phyloP scores from a whole-genome alignment of 192 early-diverging fungal species.

The Coemansia sp. region DNA sequence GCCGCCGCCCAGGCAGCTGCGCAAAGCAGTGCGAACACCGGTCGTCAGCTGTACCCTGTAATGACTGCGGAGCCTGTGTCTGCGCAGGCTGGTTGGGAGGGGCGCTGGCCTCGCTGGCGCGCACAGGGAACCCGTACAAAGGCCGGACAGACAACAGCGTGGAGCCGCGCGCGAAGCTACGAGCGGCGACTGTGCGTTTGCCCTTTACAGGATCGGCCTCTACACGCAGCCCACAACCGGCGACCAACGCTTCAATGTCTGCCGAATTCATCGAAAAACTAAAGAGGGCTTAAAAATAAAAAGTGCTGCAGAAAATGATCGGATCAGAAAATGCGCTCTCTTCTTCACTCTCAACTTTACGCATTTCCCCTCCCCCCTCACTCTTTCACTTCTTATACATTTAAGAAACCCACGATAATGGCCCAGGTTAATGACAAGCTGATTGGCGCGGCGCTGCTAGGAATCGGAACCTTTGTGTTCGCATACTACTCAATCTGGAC shows the following conservation, averaged over 20 bases:
- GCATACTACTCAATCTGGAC: slow-evolving; percentile 91
- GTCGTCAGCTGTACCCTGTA: background rate
- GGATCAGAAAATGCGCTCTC: too few species aligned
- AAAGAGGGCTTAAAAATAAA: background rate
- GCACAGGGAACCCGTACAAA: slow-evolving; percentile 18
- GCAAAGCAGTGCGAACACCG: slow-evolving; percentile 35
- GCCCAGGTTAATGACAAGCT: slow-evolving; percentile 66
- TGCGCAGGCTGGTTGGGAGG: too few species aligned
- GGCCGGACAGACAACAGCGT: slow-evolving; percentile 24
- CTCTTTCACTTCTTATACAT: background rate
- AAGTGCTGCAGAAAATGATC: too few species aligned
- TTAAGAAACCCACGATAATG: slow-evolving; percentile 11
- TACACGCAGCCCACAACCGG: slow-evolving; percentile 12
- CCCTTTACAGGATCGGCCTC: slow-evolving; percentile 18
- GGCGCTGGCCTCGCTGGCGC: background rate
- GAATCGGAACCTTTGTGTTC: slow-evolving; percentile 71
- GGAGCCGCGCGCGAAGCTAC: slow-evolving; percentile 18
- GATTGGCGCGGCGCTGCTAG: slow-evolving; percentile 72
- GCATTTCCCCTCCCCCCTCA: background rate
- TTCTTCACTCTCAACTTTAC: background rate
- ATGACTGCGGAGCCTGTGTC: background rate
- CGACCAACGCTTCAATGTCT: slow-evolving; percentile 4
- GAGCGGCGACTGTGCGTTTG: slow-evolving; percentile 15
- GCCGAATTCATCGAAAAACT: background rate
- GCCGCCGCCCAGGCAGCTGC: slow-evolving; percentile 15